Conservation (phyloP, 202 grass and related monocot species). For the Carex arenaria region DNA sequence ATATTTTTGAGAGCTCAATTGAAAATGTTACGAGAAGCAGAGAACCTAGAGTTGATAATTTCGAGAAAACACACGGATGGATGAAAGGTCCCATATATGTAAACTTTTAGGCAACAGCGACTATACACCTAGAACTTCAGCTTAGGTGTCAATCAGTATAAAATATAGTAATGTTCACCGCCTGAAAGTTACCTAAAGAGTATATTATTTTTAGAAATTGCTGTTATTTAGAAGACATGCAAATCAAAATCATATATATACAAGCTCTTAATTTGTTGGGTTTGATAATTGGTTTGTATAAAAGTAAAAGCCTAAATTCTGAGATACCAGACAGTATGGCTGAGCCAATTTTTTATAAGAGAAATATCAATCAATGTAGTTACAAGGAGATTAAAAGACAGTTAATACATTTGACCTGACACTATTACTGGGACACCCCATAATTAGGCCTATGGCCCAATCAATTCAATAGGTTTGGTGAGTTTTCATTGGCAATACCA, state of each 20-base stretch:
- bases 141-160: background rate
- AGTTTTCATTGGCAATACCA: conserved; percentile 25
- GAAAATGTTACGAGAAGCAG: background rate
- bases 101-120: background rate
- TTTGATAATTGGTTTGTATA: too few species aligned
- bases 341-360: background rate
- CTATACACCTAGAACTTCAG: background rate
- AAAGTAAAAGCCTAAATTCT: too few species aligned
- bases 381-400: conserved; percentile 7
- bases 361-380: conserved; percentile 5
- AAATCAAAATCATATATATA: background rate
- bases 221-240: background rate
- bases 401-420: conserved; percentile 19
- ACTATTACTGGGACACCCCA: conserved; percentile 5
- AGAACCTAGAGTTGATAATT: background rate
- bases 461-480: conserved; percentile 26
- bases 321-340: background rate
- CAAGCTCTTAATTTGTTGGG: background rate
- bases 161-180: background rate
- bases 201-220: background rate
- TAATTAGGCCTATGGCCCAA: conserved; percentile 19
- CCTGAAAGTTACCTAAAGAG: background rate
- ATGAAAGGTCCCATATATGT: background rate
- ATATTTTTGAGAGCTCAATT: background rate
- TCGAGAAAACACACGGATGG: conserved; percentile 3